Conservation (phyloP, 805 yeast genomes). For the Myxozyma vanderwaltii region DNA sequence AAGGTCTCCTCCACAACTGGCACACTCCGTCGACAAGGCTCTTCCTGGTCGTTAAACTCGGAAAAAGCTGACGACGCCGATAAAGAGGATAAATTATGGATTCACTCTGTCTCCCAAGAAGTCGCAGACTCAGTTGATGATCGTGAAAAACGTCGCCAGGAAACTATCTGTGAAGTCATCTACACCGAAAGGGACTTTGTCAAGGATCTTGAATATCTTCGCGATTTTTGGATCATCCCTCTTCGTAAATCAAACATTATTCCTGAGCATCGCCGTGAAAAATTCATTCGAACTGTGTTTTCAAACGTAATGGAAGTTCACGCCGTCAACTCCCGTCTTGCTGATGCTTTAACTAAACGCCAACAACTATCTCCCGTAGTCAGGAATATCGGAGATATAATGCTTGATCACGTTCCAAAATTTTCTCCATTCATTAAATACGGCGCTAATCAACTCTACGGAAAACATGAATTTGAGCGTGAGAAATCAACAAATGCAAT, state of each 20-base stretch:
- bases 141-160: constrained; percentile 88
- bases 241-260: constrained; percentile 82
- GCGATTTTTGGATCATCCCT: constrained; percentile 94
- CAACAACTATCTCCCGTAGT: constrained; percentile 86
- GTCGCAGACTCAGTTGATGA: constrained; percentile 78
- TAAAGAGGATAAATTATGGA: constrained; percentile 87
- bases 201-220: constrained; percentile 86
- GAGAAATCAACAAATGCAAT: constrained; percentile 87
- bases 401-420: constrained; percentile 77
- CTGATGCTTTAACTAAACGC: constrained; percentile 85
- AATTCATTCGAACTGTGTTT: constrained; percentile 88
- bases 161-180: constrained; percentile 88
- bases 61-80: constrained; percentile 50
- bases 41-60: constrained; percentile 41
- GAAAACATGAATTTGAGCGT: constrained; percentile 91
- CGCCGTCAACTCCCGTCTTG: constrained; percentile 76
- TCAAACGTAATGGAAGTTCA: constrained; percentile 86
- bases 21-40: constrained; percentile 26
- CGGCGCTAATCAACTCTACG: constrained; percentile 93
- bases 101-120: constrained; percentile 81
- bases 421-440: constrained; percentile 92
- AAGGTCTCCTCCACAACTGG: constrained; percentile 46
- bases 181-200: constrained; percentile 95
- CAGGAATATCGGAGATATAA: constrained; percentile 81
- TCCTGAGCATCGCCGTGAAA: constrained; percentile 85